Conservation (phyloP, 2,329 filamentous ascomycete genomes). For the Colletotrichum sojae region DNA sequence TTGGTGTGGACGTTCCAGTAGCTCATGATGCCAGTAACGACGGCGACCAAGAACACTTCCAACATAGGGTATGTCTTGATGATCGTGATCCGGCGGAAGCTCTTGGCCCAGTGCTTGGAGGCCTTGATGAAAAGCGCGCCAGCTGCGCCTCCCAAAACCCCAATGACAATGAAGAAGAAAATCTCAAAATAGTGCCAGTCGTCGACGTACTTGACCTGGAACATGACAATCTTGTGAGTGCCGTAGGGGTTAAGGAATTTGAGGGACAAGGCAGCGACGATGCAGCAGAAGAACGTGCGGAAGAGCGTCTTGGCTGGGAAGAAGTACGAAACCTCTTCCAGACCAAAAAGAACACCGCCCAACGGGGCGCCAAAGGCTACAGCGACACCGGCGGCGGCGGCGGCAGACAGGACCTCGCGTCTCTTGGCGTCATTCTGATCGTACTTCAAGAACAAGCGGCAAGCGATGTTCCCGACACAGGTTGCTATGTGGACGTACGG, state of each 20-base stretch:
- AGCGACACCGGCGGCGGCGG: slow-evolving; percentile 90
- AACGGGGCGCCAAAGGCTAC: slow-evolving; percentile 93
- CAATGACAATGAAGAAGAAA: slow-evolving; percentile 85
- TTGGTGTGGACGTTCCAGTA: slow-evolving; percentile 97
- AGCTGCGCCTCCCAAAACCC: slow-evolving; percentile 84
- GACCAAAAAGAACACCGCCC: slow-evolving; percentile 90
- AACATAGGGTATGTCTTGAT: slow-evolving; percentile 89
- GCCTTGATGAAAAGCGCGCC: slow-evolving; percentile 98
- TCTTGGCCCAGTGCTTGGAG: slow-evolving; percentile 88
- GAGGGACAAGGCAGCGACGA: slow-evolving; percentile 89
- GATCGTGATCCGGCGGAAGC: slow-evolving; percentile 83
- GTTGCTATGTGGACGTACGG: slow-evolving; percentile 98
- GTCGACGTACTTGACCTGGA: slow-evolving; percentile 89
- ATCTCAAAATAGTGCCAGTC: slow-evolving; percentile 98
- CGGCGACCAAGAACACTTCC: slow-evolving; percentile 89
- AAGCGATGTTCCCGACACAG: slow-evolving; percentile 95
- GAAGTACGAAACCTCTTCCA: slow-evolving; percentile 97
- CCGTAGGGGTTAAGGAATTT: slow-evolving; percentile 98
- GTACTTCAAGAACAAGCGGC: slow-evolving; percentile 94
- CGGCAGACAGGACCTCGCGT: slow-evolving; percentile 92
- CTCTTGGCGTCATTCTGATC: slow-evolving; percentile 94
- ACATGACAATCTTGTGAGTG: slow-evolving; percentile 96
- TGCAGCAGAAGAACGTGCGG: slow-evolving; percentile 98
- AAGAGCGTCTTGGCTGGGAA: slow-evolving; percentile 98
- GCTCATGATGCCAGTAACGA: slow-evolving; percentile 86